These are phyloP conservation scores for Citrus sinensis DNA, from an alignment of 345 rosid species.

Conservation along the genomic window DVS_A1.0 CM039168.1:27541001-27541500, in stretches of 20 bases:
- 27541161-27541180: no score
- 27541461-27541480: no score
- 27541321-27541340: no score
- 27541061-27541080: not conserved
- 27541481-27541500: no score
- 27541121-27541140: not conserved
- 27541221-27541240: not conserved
- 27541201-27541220: not conserved
- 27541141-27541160: not conserved
- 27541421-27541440: rapidly evolving
- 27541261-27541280: not conserved
- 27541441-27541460: no score
- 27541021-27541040: not conserved
- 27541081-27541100: not conserved
- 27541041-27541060: not conserved
- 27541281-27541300: not conserved
- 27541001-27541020: not conserved
- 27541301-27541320: no score
- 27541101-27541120: not conserved
- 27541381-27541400: no score
- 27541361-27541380: no score
- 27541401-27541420: no score
- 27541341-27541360: no score
- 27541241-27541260: not conserved
- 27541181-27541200: no score